These are phyloP conservation scores for Aureococcus anophagefferens DNA, from an alignment of 108 stramenopile species.

Conservation along the genomic window DNA sequence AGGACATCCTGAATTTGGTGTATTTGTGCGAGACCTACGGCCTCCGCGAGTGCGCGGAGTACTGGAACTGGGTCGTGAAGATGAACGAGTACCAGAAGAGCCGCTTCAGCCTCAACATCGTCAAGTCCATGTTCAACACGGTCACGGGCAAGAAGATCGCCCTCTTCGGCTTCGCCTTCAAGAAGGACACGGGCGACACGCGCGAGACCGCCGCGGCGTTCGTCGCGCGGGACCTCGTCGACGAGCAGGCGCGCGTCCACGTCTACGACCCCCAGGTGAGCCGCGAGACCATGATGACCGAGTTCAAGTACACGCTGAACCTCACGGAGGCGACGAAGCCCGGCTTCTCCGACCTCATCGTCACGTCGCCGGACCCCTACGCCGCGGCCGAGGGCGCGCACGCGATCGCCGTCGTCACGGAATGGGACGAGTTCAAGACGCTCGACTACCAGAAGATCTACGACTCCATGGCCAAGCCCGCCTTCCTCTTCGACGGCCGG, in stretches of 20 bases:
- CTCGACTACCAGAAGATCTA: conserved; percentile 84
- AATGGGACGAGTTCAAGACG: conserved; percentile 99
- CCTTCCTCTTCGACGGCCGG: conserved; percentile 95
- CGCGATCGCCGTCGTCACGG: conserved; percentile 89
- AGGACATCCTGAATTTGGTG: conserved; percentile 98
- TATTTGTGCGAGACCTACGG: conserved; percentile 97
- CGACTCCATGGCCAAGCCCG: conserved; percentile 91
- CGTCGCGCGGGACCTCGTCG: conserved; percentile 81
- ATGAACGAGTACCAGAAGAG: conserved; percentile 99
- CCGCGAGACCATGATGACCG: conserved; percentile 89
- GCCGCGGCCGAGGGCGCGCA: conserved; percentile 86
- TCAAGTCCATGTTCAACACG: conserved; percentile 95
- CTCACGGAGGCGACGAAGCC: conserved; percentile 72
- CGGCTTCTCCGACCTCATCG: conserved; percentile 57
- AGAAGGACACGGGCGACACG: conserved; percentile 99
- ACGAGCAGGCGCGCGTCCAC: conserved; percentile 81
- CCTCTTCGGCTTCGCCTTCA: conserved; percentile 97
- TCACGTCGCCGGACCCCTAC: conserved; percentile 76
- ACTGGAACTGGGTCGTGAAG: conserved; percentile 94
- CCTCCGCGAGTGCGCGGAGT: conserved; percentile 87
- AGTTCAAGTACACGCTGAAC: conserved; percentile 92
- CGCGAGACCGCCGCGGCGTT: conserved; percentile 96
- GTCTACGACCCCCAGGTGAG: conserved; percentile 97
- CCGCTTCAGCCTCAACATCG: conserved; percentile 91
- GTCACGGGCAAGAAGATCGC: conserved; percentile 97